These are phyloP conservation scores for Mucor irregularis DNA, from an alignment of 371 early-diverging fungal genomes.

Conservation along the genomic window DNA sequence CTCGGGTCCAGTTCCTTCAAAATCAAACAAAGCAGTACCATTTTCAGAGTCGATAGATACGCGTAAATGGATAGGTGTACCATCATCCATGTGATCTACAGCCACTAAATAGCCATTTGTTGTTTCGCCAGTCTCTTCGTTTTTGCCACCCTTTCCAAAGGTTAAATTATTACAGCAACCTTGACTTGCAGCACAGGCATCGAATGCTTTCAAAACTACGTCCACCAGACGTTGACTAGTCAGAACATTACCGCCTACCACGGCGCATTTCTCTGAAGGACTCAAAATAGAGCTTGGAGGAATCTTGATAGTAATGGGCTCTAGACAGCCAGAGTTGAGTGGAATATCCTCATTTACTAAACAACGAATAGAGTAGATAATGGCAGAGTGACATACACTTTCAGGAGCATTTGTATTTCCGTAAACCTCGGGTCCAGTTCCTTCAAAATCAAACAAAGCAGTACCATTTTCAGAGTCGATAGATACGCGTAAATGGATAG, in stretches of 20 bases:
- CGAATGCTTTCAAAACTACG: conserved; percentile 88
- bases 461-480: conserved; percentile 74
- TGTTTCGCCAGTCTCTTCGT: too few species aligned
- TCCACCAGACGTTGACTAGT: conserved; percentile 94
- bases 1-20: conserved; percentile 87
- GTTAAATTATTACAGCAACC: conserved; percentile 97
- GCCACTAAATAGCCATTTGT: too few species aligned
- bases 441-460: conserved; percentile 91
- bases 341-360: conserved; percentile 90
- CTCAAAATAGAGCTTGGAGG: conserved; percentile 75
- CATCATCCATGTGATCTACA: conserved; percentile 93
- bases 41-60: conserved; percentile 72
- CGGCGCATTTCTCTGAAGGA: conserved; percentile 85
- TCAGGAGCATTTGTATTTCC: conserved; percentile 72
- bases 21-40: conserved; percentile 89
- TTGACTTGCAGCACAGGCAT: conserved; percentile 91
- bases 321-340: conserved; percentile 92
- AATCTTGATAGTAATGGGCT: conserved; percentile 79
- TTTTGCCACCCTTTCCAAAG: conserved; percentile 77
- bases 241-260: conserved; percentile 96
- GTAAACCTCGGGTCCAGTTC: conserved; percentile 87
- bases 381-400: conserved; percentile 78
- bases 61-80: conserved; percentile 76
- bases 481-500: conserved; percentile 73
- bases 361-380: conserved; percentile 93